Conservation (phyloP, 192 early-diverging fungal genomes). For the Gamsiella multidivaricata region DNA sequence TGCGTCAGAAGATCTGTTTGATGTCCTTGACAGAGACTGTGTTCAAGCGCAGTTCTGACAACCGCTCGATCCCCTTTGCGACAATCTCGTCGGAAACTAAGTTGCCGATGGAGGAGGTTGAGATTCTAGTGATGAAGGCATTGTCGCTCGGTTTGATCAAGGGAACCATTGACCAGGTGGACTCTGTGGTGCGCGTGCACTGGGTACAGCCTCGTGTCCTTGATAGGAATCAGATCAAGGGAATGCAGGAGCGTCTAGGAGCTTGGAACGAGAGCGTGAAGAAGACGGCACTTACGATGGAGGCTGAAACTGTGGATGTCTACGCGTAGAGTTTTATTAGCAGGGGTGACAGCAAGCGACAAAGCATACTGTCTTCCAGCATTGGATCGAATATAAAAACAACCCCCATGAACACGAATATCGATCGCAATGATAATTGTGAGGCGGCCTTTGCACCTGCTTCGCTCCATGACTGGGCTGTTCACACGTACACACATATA, state of each 20-base stretch:
- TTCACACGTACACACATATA: no score
- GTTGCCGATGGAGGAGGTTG: constrained; percentile 85
- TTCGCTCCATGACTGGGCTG: no score
- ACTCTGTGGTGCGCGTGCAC: constrained; percentile 84
- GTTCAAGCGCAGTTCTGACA: constrained; percentile 84
- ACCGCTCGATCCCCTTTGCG: constrained; percentile 81
- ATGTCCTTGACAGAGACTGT: constrained; percentile 97
- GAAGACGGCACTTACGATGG: constrained; percentile 74
- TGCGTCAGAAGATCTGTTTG: constrained; percentile 96
- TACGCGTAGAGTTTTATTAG: constrained; percentile 20
- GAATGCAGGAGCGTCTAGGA: constrained; percentile 81
- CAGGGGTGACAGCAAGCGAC: no score
- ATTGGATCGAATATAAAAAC: neutral
- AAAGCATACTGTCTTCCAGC: neutral
- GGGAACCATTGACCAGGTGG: constrained; percentile 97
- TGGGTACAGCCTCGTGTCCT: constrained; percentile 99
- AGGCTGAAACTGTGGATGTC: constrained; percentile 69
- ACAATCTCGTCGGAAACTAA: constrained; percentile 86
- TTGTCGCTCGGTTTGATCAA: constrained; percentile 91
- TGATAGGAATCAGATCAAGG: constrained; percentile 88
- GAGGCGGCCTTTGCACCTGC: no score
- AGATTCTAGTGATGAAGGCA: constrained; percentile 99
- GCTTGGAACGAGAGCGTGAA: constrained; percentile 91
- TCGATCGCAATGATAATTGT: no score
- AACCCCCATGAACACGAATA: no score